phyloP scores from a whole-genome alignment of 1,139 yeast genomes.

The Magnusiomyces suaveolens region DNA sequence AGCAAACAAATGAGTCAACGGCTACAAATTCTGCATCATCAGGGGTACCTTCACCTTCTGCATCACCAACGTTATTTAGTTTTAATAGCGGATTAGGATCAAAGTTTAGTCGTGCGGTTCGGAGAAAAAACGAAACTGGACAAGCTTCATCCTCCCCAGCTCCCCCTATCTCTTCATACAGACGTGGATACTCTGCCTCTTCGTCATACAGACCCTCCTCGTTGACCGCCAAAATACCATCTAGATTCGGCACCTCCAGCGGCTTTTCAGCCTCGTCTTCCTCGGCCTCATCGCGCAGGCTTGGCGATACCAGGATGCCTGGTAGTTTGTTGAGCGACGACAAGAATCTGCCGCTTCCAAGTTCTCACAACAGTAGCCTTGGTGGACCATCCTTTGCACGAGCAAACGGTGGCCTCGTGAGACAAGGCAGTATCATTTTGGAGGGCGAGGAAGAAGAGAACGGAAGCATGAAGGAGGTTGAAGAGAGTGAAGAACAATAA shows the following conservation, averaged over 20 bases:
- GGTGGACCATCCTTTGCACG: background rate
- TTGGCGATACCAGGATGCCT: slow-evolving; percentile 2
- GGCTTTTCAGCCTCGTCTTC: background rate
- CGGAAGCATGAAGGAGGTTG: background rate
- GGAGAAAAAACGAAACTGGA: background rate
- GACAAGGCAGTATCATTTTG: background rate
- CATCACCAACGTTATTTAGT: no score
- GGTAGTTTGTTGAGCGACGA: background rate
- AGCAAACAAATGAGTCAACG: no score
- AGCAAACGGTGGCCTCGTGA: background rate
- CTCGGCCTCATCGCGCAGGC: background rate
- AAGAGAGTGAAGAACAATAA: background rate
- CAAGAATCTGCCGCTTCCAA: no score
- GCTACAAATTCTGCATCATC: no score
- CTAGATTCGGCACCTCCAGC: background rate
- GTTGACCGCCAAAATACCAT: background rate
- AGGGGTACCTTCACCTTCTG: no score
- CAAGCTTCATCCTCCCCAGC: background rate
- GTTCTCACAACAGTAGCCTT: background rate
- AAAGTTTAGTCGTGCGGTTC: background rate
- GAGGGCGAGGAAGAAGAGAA: background rate
- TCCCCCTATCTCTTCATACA: background rate
- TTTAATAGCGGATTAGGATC: background rate
- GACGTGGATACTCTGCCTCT: background rate
- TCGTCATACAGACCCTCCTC: background rate